These are phyloP conservation scores for Tetracladium marchalianum DNA, from an alignment of 495 filamentous ascomycete genomes.

Conservation along the genomic window DNA sequence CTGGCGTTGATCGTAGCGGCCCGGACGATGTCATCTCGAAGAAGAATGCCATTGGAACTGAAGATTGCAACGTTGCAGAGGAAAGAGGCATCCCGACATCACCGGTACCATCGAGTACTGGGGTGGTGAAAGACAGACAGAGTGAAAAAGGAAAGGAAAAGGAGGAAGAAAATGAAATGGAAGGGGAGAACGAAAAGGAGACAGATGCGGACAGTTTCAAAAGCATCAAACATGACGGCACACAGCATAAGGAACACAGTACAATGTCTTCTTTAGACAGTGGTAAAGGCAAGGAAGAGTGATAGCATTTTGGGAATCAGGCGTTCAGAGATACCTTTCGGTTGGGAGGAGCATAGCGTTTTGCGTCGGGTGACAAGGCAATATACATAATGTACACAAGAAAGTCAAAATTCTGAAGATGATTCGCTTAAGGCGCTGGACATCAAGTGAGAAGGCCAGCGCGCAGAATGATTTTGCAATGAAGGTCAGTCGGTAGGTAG, in stretches of 20 bases:
- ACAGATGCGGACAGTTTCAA: neutral
- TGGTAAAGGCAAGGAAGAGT: too few relatives aligned
- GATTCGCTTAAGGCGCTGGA: too few relatives aligned
- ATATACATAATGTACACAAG: neutral
- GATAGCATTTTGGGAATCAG: conserved; percentile 7
- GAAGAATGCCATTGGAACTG: conserved; percentile 6
- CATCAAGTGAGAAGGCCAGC: too few relatives aligned
- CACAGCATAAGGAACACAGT: too few relatives aligned
- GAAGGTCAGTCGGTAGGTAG: too few relatives aligned
- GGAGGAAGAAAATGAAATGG: neutral
- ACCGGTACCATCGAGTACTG: neutral
- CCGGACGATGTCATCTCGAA: conserved; percentile 19
- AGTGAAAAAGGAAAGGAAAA: conserved; percentile 7
- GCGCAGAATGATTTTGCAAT: too few relatives aligned
- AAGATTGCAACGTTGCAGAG: conserved; percentile 6
- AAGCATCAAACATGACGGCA: neutral
- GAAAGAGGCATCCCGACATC: conserved; percentile 3
- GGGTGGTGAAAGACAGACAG: conserved; percentile 3
- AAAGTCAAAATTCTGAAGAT: neutral
- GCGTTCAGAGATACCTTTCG: conserved; percentile 6
- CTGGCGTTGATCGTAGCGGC: conserved; percentile 16
- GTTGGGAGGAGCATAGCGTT: conserved; percentile 6
- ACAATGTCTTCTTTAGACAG: too few relatives aligned
- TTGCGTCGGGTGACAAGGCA: neutral
- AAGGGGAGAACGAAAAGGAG: neutral